Evolutionary conservation across 805 yeast species (phyloP).

Genomic region (Wickerhamomyces silvicola): DNA sequence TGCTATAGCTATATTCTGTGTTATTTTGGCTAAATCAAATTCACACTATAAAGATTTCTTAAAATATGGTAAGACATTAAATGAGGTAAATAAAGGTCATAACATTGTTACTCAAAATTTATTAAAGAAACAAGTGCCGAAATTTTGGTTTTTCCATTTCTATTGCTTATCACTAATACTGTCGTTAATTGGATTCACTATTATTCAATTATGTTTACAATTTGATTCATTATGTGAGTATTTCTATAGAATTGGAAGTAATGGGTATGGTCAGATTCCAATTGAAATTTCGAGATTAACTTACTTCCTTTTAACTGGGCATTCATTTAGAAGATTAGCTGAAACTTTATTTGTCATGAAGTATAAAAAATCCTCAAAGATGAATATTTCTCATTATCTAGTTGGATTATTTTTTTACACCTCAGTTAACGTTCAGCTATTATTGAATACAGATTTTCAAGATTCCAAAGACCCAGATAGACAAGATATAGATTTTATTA

Average conservation of each 20-base stretch:
- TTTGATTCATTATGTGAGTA: conserved; percentile 3
- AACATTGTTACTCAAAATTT: conserved; percentile 10
- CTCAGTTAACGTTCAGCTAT: conserved; percentile 35
- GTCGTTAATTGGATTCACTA: conserved; percentile 17
- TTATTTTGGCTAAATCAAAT: conserved; percentile 27
- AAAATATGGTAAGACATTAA: conserved; percentile 40
- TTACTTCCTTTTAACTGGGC: conserved; percentile 31
- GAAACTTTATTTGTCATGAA: conserved; percentile 49
- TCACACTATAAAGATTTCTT: conserved; percentile 29
- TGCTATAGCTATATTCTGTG: conserved; percentile 6
- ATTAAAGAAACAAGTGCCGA: conserved; percentile 46
- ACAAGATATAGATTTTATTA: conserved; percentile 3
- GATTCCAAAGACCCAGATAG: conserved; percentile 1
- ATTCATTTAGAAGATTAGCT: conserved; percentile 46
- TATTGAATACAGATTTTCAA: conserved; percentile 21
- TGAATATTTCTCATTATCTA: conserved; percentile 60
- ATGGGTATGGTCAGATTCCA: conserved; percentile 15
- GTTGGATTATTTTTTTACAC: conserved; percentile 59
- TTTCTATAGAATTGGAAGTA: conserved; percentile 3
- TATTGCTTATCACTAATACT: conserved; percentile 40
- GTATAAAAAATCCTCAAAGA: conserved; percentile 41
- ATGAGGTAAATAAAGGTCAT: conserved; percentile 5
- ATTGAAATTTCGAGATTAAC: conserved; percentile 18
- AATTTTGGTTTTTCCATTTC: conserved; percentile 56
- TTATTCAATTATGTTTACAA: conserved; percentile 9